phyloP scores from a whole-genome alignment of 2,329 filamentous ascomycete genomes.

The Furcasterigmium furcatum region DNA sequence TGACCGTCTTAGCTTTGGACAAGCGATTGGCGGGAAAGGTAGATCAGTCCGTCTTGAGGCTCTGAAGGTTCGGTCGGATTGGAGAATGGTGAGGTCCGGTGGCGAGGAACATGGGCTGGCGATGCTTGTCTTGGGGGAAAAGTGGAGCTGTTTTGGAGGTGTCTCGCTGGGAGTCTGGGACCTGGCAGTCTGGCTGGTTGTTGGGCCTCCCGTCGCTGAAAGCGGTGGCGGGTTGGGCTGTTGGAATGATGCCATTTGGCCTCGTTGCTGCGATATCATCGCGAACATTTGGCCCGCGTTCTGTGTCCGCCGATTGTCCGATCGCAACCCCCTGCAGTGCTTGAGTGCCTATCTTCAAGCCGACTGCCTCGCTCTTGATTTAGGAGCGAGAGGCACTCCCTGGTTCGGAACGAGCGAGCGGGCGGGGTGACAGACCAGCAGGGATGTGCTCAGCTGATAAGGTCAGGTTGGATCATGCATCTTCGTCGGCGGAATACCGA shows the following conservation, averaged over 20 bases:
- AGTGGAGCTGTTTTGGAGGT: background rate
- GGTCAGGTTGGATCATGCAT: background rate
- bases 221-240: background rate
- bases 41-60: background rate
- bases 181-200: background rate
- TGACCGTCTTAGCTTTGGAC: background rate
- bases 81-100: background rate
- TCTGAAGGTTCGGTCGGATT: background rate
- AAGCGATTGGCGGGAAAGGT: background rate
- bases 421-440: background rate
- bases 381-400: no score
- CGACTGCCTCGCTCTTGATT: no score
- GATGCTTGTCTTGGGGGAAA: slow-evolving; percentile 1
- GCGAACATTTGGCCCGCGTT: no score
- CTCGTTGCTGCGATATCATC: no score
- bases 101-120: slow-evolving; percentile 11
- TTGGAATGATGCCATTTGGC: no score
- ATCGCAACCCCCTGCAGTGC: no score
- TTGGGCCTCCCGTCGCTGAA: background rate
- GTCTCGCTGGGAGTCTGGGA: background rate
- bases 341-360: no score
- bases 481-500: no score
- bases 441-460: background rate
- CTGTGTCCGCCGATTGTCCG: no score
- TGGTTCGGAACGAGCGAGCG: background rate